phyloP scores from a whole-genome alignment of 352 stramenopile genomes.

The Pythium phragmitis region DNA sequence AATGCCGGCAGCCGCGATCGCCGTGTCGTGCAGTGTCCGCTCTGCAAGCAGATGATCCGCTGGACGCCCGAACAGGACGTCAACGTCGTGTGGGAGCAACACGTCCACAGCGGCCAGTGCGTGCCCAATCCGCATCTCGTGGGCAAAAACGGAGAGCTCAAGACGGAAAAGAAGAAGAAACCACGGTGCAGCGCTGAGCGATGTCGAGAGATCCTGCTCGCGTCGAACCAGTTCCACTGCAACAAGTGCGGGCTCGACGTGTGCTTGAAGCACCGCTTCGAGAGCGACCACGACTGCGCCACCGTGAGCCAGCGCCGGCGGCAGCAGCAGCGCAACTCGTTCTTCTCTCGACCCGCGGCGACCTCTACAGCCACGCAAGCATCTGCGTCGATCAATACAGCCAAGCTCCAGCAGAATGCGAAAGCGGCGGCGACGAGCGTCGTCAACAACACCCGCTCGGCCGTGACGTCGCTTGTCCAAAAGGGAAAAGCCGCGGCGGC shows the following conservation, averaged over 20 bases:
- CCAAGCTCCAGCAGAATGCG: constrained; percentile 26
- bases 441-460: constrained; percentile 22
- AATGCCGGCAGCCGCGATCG: constrained; percentile 59
- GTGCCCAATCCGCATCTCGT: constrained; percentile 30
- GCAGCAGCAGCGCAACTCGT: constrained; percentile 28
- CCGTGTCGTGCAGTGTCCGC: constrained; percentile 69
- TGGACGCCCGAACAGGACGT: constrained; percentile 77
- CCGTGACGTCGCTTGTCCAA: constrained; percentile 24
- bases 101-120: constrained; percentile 61
- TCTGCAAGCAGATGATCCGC: constrained; percentile 63
- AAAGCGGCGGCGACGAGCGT: constrained; percentile 20
- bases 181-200: constrained; percentile 53
- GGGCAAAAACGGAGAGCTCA: constrained; percentile 19
- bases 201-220: constrained; percentile 61
- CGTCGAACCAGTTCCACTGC: constrained; percentile 76
- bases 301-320: constrained; percentile 28
- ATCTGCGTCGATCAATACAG: not conserved
- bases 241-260: constrained; percentile 65
- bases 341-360: not conserved
- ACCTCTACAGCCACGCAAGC: constrained; percentile 2
- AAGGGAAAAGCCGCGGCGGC: constrained; percentile 23
- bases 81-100: constrained; percentile 68
- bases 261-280: constrained; percentile 78
- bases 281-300: constrained; percentile 68
- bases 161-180: constrained; percentile 68